Evolutionary conservation across 495 filamentous ascomycete genomes (phyloP).

Genomic region (Neurospora tetraspora): DNA sequence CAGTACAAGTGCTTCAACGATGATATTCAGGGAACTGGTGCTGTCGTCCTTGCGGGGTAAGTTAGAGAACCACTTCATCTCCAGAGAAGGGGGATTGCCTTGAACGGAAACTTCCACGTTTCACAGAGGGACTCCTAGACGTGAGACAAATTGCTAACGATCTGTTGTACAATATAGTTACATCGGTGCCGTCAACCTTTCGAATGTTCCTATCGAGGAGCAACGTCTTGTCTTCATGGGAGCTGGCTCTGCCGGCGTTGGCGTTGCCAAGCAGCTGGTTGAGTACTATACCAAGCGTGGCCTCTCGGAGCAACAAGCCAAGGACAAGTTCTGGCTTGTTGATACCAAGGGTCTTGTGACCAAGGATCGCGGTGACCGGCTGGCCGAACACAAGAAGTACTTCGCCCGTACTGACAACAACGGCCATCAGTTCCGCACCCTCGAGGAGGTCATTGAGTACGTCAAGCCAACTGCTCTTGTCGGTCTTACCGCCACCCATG

Average conservation of each 20-base stretch:
- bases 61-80: constrained; percentile 7
- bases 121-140: neutral
- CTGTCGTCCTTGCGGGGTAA: constrained; percentile 81
- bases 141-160: constrained; percentile 6
- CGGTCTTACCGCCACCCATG: constrained; percentile 87
- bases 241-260: constrained; percentile 88
- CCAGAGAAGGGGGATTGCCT: neutral
- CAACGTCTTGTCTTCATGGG: constrained; percentile 95
- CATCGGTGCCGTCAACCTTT: constrained; percentile 87
- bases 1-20: constrained; percentile 96
- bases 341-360: constrained; percentile 96
- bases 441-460: constrained; percentile 86
- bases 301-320: constrained; percentile 82
- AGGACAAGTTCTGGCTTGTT: constrained; percentile 90
- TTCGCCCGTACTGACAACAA: constrained; percentile 88
- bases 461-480: constrained; percentile 91
- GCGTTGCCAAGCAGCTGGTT: constrained; percentile 93
- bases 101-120: neutral
- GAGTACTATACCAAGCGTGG: constrained; percentile 92
- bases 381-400: constrained; percentile 96
- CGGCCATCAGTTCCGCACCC: constrained; percentile 80
- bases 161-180: constrained; percentile 36
- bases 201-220: constrained; percentile 74
- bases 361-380: constrained; percentile 81
- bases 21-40: constrained; percentile 96